Percentiles rank a stretch among this genome's conserved stretches.
These are phyloP conservation scores for Melaleuca alternifolia DNA, from an alignment of 345 rosid genomes.

Conservation along the genomic window DNA sequence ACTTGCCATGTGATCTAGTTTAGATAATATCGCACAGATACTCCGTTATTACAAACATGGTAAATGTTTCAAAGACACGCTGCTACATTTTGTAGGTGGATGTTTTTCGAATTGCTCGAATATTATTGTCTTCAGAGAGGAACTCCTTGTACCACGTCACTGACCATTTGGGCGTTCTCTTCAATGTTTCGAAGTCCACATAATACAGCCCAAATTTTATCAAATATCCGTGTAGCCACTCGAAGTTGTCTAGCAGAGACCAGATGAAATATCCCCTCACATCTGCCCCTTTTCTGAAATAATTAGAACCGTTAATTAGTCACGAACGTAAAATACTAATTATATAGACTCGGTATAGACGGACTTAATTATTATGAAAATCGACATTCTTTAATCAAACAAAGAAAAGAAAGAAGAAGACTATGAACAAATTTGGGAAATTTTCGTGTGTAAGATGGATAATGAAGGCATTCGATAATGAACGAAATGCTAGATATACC, in stretches of 20 bases:
- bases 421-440: not conserved
- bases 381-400: not conserved
- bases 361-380: not conserved
- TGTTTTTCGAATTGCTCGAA: not conserved
- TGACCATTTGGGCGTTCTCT: conserved; percentile 5
- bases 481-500: not conserved
- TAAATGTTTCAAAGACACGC: not conserved
- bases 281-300: conserved; percentile 2
- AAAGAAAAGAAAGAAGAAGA: not conserved
- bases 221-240: conserved; percentile 1
- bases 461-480: not conserved
- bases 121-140: not conserved
- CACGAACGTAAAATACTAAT: not conserved
- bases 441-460: not conserved
- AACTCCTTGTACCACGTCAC: conserved; percentile 3
- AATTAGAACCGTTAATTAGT: not conserved
- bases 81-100: not conserved
- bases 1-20: not conserved
- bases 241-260: conserved; percentile 8
- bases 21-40: not conserved
- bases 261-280: conserved; percentile 11
- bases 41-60: not conserved
- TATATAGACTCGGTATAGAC: not conserved
- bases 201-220: conserved; percentile 1
- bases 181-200: not conserved